phyloP scores from a whole-genome alignment of 2,329 filamentous ascomycete genomes.

The Hortaea werneckii region DNA sequence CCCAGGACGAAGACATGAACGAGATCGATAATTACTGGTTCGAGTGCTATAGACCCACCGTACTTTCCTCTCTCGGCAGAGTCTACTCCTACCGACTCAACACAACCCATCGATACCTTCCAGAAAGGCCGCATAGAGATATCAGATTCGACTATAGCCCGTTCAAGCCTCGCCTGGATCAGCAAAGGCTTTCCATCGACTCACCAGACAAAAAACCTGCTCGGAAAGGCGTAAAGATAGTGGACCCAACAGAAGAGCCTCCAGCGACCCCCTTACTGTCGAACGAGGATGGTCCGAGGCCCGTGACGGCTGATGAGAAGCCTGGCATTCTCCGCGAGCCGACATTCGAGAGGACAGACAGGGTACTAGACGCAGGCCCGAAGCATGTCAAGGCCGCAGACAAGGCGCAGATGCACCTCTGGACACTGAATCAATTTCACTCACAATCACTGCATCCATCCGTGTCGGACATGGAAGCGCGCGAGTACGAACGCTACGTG shows the following conservation, averaged over 20 bases:
- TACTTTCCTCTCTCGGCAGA: constrained; percentile 80
- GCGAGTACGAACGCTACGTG: constrained; percentile 84
- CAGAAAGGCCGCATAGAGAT: constrained; percentile 53
- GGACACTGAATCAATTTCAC: constrained; percentile 80
- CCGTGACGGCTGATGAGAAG: constrained; percentile 17
- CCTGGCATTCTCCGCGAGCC: constrained; percentile 32
- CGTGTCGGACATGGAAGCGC: constrained; percentile 64
- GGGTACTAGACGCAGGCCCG: constrained; percentile 1
- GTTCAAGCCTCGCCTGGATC: constrained; percentile 59
- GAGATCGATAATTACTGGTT: constrained; percentile 92
- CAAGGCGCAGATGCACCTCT: constrained; percentile 74
- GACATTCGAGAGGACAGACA: constrained; percentile 5
- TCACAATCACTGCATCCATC: constrained; percentile 76
- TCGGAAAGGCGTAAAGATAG: constrained; percentile 60
- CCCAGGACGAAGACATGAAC: constrained; percentile 30
- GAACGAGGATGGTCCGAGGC: constrained; percentile 1
- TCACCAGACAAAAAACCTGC: constrained; percentile 49
- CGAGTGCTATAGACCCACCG: constrained; percentile 86
- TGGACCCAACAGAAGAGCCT: constrained; percentile 42
- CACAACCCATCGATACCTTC: constrained; percentile 74
- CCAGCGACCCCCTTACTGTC: constrained; percentile 1
- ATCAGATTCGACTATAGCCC: constrained; percentile 77
- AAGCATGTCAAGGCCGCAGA: constrained; percentile 47
- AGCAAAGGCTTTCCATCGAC: constrained; percentile 41
- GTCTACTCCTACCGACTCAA: constrained; percentile 91